Evolutionary conservation across 805 yeast genomes (phyloP).

Genomic region (Ogataea trehaloabstinens): DNA sequence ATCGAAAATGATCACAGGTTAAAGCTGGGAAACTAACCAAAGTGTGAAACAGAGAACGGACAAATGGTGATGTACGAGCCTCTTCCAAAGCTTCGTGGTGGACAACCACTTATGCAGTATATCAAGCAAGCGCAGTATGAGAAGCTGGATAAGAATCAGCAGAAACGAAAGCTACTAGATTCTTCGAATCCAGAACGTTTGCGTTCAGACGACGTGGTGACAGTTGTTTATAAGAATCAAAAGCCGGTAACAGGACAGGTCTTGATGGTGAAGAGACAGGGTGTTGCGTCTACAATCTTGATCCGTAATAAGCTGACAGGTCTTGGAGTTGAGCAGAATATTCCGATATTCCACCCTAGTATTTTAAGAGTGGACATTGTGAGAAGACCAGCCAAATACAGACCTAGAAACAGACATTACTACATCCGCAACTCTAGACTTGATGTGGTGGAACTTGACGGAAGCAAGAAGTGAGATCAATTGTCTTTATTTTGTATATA

Average conservation of each 20-base stretch:
- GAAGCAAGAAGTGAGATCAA: slow-evolving; percentile 18
- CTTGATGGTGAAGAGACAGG: slow-evolving; percentile 70
- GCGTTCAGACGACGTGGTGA: slow-evolving; percentile 79
- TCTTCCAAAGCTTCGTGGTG: slow-evolving; percentile 46
- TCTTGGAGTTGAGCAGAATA: slow-evolving; percentile 80
- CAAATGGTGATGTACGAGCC: slow-evolving; percentile 46
- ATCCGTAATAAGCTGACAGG: slow-evolving; percentile 80
- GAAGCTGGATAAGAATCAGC: slow-evolving; percentile 70
- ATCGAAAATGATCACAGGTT: too few species aligned
- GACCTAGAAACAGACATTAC: slow-evolving; percentile 82
- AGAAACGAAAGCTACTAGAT: slow-evolving; percentile 56
- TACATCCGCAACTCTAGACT: slow-evolving; percentile 78
- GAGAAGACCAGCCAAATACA: slow-evolving; percentile 68
- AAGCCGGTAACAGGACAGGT: slow-evolving; percentile 76
- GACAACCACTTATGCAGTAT: slow-evolving; percentile 42
- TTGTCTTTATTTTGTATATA: too few species aligned
- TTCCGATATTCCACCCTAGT: slow-evolving; percentile 78
- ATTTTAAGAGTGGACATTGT: slow-evolving; percentile 75
- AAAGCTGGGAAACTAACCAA: too few species aligned
- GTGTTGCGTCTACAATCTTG: slow-evolving; percentile 70
- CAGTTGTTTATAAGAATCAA: slow-evolving; percentile 66
- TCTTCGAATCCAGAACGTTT: slow-evolving; percentile 47
- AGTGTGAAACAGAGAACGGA: slow-evolving; percentile 8
- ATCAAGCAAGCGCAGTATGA: slow-evolving; percentile 50
- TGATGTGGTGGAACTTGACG: slow-evolving; percentile 73